Evolutionary conservation across 495 filamentous ascomycete genomes (phyloP), one percentile per base, ranked within the genome.

Genomic region (Xylaria acuta): DNA sequence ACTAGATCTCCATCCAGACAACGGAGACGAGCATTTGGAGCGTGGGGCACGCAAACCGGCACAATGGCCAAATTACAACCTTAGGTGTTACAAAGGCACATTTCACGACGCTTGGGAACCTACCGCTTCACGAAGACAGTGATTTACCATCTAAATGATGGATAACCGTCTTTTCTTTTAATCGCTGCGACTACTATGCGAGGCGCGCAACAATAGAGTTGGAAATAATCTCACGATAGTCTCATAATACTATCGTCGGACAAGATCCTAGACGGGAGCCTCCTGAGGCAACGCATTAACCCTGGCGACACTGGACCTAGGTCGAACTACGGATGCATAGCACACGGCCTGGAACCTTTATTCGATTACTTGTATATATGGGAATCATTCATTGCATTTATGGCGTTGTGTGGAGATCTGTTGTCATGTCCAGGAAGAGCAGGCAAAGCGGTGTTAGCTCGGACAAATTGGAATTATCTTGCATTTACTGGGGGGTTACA

Each of bases 301-400:
- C 18, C 11, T 14, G 25, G 45, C 8, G 32, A 30, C 45, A 12
- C 32, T 9, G 47, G 20, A 36, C 32, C n/a, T 22, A 6, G 34
- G 58, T 38, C 32, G 34, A 60, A 38, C 34, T 60, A 60, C 38
- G 58, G 58, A 40, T 38, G 53, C 53, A 56, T 30, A 32, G 53
- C 27, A 56, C 27, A 30, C 53, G 58, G 20, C 32, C 58, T 41
- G 36, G 40, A 43, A 41, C 36, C 1, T 41, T 9, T n/a, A 56
- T 43, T 43, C 49, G 47, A 56, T 58, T 32, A 53, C 45, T 47
- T 70, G 54, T 64, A 88, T 90, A 63, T 82, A 84, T 63, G 82
- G 83, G 8, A 76, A 85, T 67, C 88, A 88, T 75, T 84, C 82
- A 72, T 84, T 91, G 68, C 68, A 70, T 70, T 59, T 40, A 49